These are phyloP conservation scores for Suaeda aralocaspica DNA, from an alignment of 148 eudicot species.

Conservation along the genomic window DNA sequence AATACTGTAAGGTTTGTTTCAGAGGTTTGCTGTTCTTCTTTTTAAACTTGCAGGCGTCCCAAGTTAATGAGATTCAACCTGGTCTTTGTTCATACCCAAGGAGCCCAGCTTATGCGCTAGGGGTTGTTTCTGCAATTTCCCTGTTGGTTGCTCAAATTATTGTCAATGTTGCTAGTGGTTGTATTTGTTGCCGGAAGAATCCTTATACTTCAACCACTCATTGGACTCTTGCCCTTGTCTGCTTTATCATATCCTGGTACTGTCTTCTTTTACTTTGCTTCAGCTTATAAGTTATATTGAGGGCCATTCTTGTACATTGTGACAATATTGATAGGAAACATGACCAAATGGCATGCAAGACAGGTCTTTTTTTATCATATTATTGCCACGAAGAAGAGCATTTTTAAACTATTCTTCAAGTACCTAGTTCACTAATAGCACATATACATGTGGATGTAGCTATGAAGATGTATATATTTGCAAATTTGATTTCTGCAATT, in stretches of 20 bases:
- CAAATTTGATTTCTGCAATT: background rate
- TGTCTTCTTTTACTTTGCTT: background rate
- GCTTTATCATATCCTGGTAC: slow-evolving; percentile 88
- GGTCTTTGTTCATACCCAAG: slow-evolving; percentile 64
- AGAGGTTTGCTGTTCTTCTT: background rate
- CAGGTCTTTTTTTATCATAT: background rate
- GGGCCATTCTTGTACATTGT: too few species aligned
- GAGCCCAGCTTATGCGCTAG: slow-evolving; percentile 75
- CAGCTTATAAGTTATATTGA: too few species aligned
- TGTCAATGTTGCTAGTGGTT: slow-evolving; percentile 58
- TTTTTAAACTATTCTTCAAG: too few species aligned
- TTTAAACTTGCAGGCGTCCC: slow-evolving; percentile 45
- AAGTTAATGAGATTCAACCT: slow-evolving; percentile 44
- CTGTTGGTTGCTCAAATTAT: slow-evolving; percentile 70
- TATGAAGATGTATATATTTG: background rate
- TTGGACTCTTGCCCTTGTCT: slow-evolving; percentile 59
- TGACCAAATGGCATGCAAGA: background rate
- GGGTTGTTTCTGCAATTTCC: slow-evolving; percentile 56
- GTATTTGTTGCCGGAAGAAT: slow-evolving; percentile 65
- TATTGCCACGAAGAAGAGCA: background rate
- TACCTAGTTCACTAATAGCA: too few species aligned
- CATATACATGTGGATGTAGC: too few species aligned
- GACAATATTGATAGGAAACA: background rate
- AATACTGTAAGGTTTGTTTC: background rate
- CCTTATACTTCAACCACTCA: slow-evolving; percentile 41